phyloP scores from a whole-genome alignment of 768 basidiomycete species.

The Suillus occidentalis region DNA sequence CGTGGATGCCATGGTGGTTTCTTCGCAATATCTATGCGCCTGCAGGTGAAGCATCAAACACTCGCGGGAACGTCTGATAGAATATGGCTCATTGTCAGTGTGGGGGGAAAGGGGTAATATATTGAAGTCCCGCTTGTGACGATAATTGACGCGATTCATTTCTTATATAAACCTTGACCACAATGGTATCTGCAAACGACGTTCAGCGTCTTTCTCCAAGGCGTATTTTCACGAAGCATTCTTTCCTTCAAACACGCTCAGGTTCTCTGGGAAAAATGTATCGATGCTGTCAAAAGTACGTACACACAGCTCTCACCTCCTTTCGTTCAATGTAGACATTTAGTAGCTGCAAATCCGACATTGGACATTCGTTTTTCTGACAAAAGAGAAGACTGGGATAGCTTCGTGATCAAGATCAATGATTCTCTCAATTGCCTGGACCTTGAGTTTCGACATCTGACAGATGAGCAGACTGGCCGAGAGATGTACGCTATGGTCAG shows the following conservation, averaged over 20 bases:
- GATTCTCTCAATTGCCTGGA: slow-evolving; percentile 63
- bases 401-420: slow-evolving; percentile 62
- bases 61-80: too few relatives aligned
- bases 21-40: too few relatives aligned
- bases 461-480: slow-evolving; percentile 64
- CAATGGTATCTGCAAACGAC: slow-evolving; percentile 55
- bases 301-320: neutral
- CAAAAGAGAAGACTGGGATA: slow-evolving; percentile 52
- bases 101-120: too few relatives aligned
- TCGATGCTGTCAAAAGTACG: slow-evolving; percentile 67
- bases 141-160: slow-evolving; percentile 14
- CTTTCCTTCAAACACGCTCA: slow-evolving; percentile 66
- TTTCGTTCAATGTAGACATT: slow-evolving; percentile 9
- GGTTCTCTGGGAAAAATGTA: slow-evolving; percentile 65
- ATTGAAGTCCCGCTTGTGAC: too few relatives aligned
- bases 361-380: slow-evolving; percentile 46
- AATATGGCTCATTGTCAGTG: too few relatives aligned
- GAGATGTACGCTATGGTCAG: slow-evolving; percentile 72
- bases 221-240: slow-evolving; percentile 67
- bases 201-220: slow-evolving; percentile 78
- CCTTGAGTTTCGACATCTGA: slow-evolving; percentile 64
- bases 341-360: slow-evolving; percentile 52
- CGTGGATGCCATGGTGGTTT: too few relatives aligned
- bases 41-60: too few relatives aligned
- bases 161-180: slow-evolving; percentile 11